Evolutionary conservation across 805 yeast genomes (phyloP), one percentile per base, ranked within the genome.

Genomic region (Jamesozyma piceae): DNA sequence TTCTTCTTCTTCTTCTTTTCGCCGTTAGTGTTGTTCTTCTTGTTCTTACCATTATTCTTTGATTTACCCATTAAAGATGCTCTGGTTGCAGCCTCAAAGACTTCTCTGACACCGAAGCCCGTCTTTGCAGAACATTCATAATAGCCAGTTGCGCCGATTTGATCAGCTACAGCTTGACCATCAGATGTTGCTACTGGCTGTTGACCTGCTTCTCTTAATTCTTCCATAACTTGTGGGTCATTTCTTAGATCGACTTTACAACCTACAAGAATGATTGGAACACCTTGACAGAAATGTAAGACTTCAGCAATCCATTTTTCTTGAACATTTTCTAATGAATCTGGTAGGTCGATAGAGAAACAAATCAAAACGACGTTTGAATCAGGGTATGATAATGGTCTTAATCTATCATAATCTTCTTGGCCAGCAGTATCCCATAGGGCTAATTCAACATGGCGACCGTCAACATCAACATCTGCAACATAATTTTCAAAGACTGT

Each of bases 371-470:
- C 83, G 49, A 88, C 96, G 63, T 86, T 84, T 32, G 95, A 82
- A 64, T 88, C 95, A 48, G 95, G 95, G 67, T 88, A 88, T 13
- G 90, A 81, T 51, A 86, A 71, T 35, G 95, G 95, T 68, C 95
- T 82, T 55, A 86, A 72, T 67, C 95, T 83, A 66, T 87, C 95
- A 63, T 88, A 88, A 71, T 89, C 97, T 73, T 88, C 97, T 76
- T 88, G 97, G 51, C 97, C 97, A 43, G 97, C 95, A 53, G 96
- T 88, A 87, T 88, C 96, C 96, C 96, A 88, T 53, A 88, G 72
- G 6, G 95, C 95, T 66, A 88, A 72, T 64, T 89, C 95, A 45
- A 90, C 97, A 63, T 84, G 77, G 67, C 90, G 83, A 39, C 95
- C 94, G 57, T 83, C 90, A 45, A 82, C 82, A 60, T 79, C 95